These are phyloP conservation scores for Aspergillus costaricaensis DNA, from an alignment of 2,329 filamentous ascomycete genomes.

Conservation along the genomic window DNA sequence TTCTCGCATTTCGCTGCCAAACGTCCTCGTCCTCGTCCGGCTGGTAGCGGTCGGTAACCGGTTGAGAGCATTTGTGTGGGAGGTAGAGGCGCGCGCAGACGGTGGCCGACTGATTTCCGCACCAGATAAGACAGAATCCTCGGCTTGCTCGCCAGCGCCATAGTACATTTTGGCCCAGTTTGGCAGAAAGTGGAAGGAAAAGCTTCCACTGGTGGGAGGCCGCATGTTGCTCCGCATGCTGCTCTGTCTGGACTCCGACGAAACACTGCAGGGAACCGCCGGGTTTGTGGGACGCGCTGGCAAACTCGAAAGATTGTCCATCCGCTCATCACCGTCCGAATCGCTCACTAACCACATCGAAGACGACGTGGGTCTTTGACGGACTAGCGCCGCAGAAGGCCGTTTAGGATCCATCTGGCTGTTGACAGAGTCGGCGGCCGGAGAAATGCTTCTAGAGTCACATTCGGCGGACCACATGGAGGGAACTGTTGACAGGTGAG, in stretches of 20 bases:
- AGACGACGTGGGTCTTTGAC: conserved; percentile 27
- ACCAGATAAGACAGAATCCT: conserved; percentile 48
- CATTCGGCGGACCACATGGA: conserved; percentile 45
- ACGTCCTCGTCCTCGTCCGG: conserved; percentile 30
- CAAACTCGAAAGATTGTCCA: conserved; percentile 41
- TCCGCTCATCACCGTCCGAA: conserved; percentile 35
- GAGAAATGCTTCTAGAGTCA: conserved; percentile 28
- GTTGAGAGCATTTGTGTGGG: conserved; percentile 34
- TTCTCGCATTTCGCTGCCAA: conserved; percentile 23
- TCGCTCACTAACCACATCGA: conserved; percentile 40
- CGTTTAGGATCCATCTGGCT: conserved; percentile 27
- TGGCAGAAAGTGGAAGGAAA: conserved; percentile 47
- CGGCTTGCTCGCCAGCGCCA: conserved; percentile 61
- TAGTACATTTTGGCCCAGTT: conserved; percentile 67
- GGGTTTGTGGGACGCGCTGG: conserved; percentile 35
- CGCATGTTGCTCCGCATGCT: conserved; percentile 39
- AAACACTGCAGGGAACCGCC: conserved; percentile 40
- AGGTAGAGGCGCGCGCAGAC: conserved; percentile 31
- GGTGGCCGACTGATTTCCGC: conserved; percentile 36
- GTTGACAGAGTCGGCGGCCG: conserved; percentile 23
- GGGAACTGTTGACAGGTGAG: conserved; percentile 48
- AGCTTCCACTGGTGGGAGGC: conserved; percentile 49
- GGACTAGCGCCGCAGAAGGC: conserved; percentile 26
- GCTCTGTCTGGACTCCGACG: conserved; percentile 46
- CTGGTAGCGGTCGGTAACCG: conserved; percentile 35